A percentile compares a stretch with the other conserved stretches of the same genome.
Evolutionary conservation across 1,284 basidiomycete genomes (phyloP).

Genomic region (Boletus holoroseus): DNA sequence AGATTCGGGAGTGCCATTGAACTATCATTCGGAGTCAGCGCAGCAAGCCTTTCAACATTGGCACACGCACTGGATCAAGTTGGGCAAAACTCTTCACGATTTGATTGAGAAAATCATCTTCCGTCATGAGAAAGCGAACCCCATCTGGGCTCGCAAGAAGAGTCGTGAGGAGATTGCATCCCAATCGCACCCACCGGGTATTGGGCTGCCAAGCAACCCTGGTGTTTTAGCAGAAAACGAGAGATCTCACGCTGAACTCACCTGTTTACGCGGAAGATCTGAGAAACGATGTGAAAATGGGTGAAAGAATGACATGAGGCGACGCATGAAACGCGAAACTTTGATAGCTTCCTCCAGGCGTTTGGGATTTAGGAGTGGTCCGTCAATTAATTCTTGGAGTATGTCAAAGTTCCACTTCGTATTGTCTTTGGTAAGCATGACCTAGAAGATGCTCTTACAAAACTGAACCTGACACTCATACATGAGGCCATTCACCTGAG

Average conservation of each 20-base stretch:
- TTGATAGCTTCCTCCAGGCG: constrained; percentile 95
- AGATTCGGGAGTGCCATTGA: constrained; percentile 58
- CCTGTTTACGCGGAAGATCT: constrained; percentile 70
- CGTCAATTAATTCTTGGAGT: constrained; percentile 86
- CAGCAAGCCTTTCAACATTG: background rate
- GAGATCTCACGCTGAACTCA: constrained; percentile 29
- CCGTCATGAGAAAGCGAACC: constrained; percentile 68
- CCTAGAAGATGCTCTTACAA: constrained; percentile 40
- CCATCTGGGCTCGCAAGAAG: constrained; percentile 84
- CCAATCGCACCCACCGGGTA: constrained; percentile 79
- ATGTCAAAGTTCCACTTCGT: constrained; percentile 91
- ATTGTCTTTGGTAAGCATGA: constrained; percentile 85
- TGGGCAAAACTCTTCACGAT: constrained; percentile 87
- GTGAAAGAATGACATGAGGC: constrained; percentile 89
- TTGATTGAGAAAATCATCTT: constrained; percentile 85
- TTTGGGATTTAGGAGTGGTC: constrained; percentile 85
- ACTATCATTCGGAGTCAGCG: constrained; percentile 38
- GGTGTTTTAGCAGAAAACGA: background rate
- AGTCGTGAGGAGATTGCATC: constrained; percentile 77
- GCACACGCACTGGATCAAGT: constrained; percentile 74
- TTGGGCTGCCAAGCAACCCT: constrained; percentile 48
- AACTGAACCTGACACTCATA: background rate
- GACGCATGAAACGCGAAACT: constrained; percentile 81
- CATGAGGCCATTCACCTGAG: constrained; percentile 52
- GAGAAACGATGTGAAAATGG: constrained; percentile 84